Evolutionary conservation across 495 filamentous ascomycete genomes (phyloP).

Genomic region (Sporormia fimetaria): DNA sequence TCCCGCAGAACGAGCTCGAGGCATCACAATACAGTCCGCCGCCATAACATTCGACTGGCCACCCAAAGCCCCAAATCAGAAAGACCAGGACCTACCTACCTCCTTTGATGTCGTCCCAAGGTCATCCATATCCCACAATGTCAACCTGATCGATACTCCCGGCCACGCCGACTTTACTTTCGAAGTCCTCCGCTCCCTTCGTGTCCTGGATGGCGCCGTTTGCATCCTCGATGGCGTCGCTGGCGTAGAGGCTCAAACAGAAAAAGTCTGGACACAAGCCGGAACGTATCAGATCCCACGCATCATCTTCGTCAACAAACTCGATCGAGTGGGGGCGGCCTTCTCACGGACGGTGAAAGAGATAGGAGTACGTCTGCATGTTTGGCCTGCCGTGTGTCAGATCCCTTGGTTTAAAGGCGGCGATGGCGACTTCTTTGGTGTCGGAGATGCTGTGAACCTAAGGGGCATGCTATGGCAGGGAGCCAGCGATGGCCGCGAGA

Average conservation of each 20-base stretch:
- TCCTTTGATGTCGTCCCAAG: slow-evolving; percentile 1
- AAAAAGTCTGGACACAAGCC: slow-evolving; percentile 92
- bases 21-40: slow-evolving; percentile 96
- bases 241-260: slow-evolving; percentile 95
- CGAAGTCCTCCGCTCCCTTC: slow-evolving; percentile 85
- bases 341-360: slow-evolving; percentile 82
- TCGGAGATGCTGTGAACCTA: slow-evolving; percentile 66
- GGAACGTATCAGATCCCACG: slow-evolving; percentile 74
- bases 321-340: slow-evolving; percentile 86
- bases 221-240: slow-evolving; percentile 95
- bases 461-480: slow-evolving; percentile 43
- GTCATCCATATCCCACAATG: slow-evolving; percentile 42
- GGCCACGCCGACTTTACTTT: slow-evolving; percentile 98
- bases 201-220: slow-evolving; percentile 87
- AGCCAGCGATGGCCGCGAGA: slow-evolving; percentile 55
- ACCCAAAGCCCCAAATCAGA: slow-evolving; percentile 17
- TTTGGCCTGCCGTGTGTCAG: slow-evolving; percentile 84
- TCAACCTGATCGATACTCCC: slow-evolving; percentile 96
- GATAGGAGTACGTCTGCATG: slow-evolving; percentile 63
- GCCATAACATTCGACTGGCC: slow-evolving; percentile 94
- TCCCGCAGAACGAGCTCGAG: slow-evolving; percentile 81
- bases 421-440: slow-evolving; percentile 62
- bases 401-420: slow-evolving; percentile 81
- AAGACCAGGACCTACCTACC: background rate
- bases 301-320: slow-evolving; percentile 87